Percentiles rank a stretch among this genome's conserved stretches.
These are phyloP conservation scores for Phialemoniopsis sp. DNA, from an alignment of 2,329 filamentous ascomycete genomes.

Conservation along the genomic window DNA sequence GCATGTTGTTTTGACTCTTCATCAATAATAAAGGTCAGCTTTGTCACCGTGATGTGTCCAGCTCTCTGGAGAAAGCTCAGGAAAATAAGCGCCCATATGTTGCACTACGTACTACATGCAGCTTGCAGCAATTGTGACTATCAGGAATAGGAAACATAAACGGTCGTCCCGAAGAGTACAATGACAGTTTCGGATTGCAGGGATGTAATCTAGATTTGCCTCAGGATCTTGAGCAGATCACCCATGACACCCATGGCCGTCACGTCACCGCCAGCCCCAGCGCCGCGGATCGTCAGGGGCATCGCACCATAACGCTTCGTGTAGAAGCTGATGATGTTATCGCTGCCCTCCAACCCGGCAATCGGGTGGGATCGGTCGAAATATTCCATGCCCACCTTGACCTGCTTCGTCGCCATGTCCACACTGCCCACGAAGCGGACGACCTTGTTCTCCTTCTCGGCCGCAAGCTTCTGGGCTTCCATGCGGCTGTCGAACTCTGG, in stretches of 20 bases:
- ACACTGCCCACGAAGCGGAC: conserved; percentile 93
- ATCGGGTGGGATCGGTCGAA: conserved; percentile 88
- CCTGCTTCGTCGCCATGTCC: conserved; percentile 72
- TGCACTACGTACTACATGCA: too few relatives aligned
- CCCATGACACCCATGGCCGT: conserved; percentile 97
- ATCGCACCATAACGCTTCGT: conserved; percentile 90
- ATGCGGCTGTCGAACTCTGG: conserved; percentile 84
- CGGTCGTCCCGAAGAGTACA: too few relatives aligned
- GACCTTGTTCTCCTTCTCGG: conserved; percentile 83
- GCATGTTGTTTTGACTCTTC: too few relatives aligned
- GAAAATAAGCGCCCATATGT: too few relatives aligned
- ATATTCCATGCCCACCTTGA: conserved; percentile 90
- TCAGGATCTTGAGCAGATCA: conserved; percentile 89
- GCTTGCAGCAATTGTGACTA: too few relatives aligned
- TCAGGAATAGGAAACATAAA: too few relatives aligned
- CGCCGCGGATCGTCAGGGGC: conserved; percentile 91
- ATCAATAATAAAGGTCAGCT: too few relatives aligned
- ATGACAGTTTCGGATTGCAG: too few relatives aligned
- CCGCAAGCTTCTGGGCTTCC: conserved; percentile 84
- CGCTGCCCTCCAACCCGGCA: conserved; percentile 90
- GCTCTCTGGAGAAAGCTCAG: too few relatives aligned
- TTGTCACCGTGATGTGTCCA: too few relatives aligned
- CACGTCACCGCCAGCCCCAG: conserved; percentile 89
- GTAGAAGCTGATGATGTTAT: conserved; percentile 99
- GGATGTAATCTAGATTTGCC: too few relatives aligned